Evolutionary conservation across 169 alveolate genomes (phyloP), one percentile per base, ranked within the genome.

Genomic region (Cryptosporidium ubiquitum): DNA sequence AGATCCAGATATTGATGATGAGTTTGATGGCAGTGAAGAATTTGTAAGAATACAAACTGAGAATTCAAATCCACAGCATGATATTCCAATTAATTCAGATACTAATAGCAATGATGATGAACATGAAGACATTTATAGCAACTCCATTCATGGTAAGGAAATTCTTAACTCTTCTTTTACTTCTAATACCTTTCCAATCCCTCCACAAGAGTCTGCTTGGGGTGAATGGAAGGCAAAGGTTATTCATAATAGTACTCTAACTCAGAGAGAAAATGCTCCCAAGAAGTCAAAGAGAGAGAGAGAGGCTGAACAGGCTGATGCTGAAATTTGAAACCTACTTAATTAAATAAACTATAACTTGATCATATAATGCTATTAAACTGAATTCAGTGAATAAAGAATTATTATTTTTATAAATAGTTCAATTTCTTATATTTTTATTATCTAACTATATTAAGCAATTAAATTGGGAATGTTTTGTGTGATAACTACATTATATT

Each of bases 181-280:
- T 31, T 31, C 47, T 37, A 37, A 42, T n/a, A 39, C 86, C 49
- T 58, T 75, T 73, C 94, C 85, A 61, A 94, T 73, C 37, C 95
- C 75, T 73, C 95, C 93, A 66, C 91, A 94, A 37, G 95, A 91
- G 40, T 85, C 94, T 3, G 98, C 98, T 12, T 95, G 98, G 98
- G 95, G 93, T 47, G 98, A 95, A 71, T 95, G 98, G 98, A 95
- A 95, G 94, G 98, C 97, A 20, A 97, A 95, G 73, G 98, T 94
- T 12, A 95, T 95, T 51, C 97, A 95, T 84, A 97, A 95, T 84
- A 96, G 97, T 10, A 92, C 94, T 69, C 94, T 95, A 18, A 94
- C 98, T 12, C 97, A 95, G 86, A 95, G 95, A 73, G 94, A 94
- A 61, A 93, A 94, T n/a, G 97, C 94, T 35, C 92, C 95, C 10